phyloP scores from a whole-genome alignment of 2,329 filamentous ascomycete species.

The Aspergillus eucalypticola region DNA sequence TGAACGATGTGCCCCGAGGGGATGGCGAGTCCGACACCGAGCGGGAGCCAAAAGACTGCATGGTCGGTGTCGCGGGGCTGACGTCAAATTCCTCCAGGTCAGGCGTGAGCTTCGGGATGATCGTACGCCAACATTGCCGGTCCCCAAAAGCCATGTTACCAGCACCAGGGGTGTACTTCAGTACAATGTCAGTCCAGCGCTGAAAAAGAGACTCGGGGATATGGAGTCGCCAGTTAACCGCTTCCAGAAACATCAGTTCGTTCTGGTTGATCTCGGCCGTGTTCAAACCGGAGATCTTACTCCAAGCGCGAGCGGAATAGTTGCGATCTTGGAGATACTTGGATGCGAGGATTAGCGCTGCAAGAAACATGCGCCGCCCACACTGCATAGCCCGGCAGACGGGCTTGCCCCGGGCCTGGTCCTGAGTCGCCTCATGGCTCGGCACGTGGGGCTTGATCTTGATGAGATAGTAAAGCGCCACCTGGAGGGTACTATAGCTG shows the following conservation, averaged over 20 bases:
- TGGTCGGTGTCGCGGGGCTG: conserved; percentile 34
- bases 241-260: conserved; percentile 85
- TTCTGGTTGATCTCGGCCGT: conserved; percentile 95
- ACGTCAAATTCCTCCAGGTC: conserved; percentile 54
- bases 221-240: conserved; percentile 92
- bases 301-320: conserved; percentile 96
- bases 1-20: conserved; percentile 24
- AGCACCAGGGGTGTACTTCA: conserved; percentile 72
- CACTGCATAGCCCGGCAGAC: conserved; percentile 83
- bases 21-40: conserved; percentile 32
- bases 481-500: conserved; percentile 95
- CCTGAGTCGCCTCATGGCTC: conserved; percentile 78
- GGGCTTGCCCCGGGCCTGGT: conserved; percentile 73
- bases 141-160: conserved; percentile 40
- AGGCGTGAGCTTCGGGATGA: conserved; percentile 59
- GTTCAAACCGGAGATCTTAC: conserved; percentile 96
- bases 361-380: conserved; percentile 94
- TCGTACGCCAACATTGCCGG: conserved; percentile 44
- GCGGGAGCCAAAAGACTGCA: conserved; percentile 29
- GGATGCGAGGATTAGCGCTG: conserved; percentile 90
- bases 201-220: conserved; percentile 87
- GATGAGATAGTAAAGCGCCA: conserved; percentile 93
- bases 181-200: conserved; percentile 88
- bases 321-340: conserved; percentile 98
- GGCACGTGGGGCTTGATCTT: conserved; percentile 90